Evolutionary conservation across 1,284 basidiomycete genomes (phyloP).

Genomic region (Boletus subluridellus): DNA sequence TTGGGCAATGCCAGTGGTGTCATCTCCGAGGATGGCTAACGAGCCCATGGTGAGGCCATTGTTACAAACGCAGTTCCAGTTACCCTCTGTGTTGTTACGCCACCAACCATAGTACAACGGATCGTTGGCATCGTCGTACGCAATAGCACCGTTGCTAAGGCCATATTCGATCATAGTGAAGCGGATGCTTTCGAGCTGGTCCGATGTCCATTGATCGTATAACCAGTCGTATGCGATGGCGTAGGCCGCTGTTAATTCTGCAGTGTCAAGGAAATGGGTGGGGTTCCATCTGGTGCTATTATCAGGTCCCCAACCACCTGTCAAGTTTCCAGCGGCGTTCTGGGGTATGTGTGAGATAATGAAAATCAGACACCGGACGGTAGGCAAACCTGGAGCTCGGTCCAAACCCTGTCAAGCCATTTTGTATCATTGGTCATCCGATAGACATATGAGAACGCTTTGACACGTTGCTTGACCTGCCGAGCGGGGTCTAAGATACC

Average conservation of each 20-base stretch:
- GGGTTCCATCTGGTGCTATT: conserved; percentile 74
- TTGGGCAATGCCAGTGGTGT: conserved; percentile 70
- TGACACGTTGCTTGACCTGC: conserved; percentile 85
- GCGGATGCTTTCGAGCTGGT: conserved; percentile 71
- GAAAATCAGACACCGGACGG: conserved; percentile 5
- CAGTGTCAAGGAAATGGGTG: conserved; percentile 90
- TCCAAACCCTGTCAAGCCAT: conserved; percentile 83
- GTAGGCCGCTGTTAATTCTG: conserved; percentile 84
- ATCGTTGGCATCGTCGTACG: conserved; percentile 45
- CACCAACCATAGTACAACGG: conserved; percentile 55
- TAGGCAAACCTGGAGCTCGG: conserved; percentile 69
- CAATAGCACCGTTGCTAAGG: conserved; percentile 59
- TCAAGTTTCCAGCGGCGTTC: conserved; percentile 69
- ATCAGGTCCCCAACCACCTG: conserved; percentile 59
- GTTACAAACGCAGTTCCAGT: conserved; percentile 99
- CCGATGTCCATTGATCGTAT: conserved; percentile 77
- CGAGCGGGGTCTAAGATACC: conserved; percentile 94
- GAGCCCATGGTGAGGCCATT: conserved; percentile 86
- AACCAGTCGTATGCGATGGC: conserved; percentile 96
- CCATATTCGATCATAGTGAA: conserved; percentile 79
- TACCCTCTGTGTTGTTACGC: conserved; percentile 60
- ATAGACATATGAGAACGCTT: conserved; percentile 91
- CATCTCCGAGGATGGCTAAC: conserved; percentile 86
- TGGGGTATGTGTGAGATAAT: conserved; percentile 38
- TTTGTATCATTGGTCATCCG: conserved; percentile 86